Evolutionary conservation across 2,329 filamentous ascomycete species (phyloP).

Genomic region (Magnaporthiopsis incrustans): DNA sequence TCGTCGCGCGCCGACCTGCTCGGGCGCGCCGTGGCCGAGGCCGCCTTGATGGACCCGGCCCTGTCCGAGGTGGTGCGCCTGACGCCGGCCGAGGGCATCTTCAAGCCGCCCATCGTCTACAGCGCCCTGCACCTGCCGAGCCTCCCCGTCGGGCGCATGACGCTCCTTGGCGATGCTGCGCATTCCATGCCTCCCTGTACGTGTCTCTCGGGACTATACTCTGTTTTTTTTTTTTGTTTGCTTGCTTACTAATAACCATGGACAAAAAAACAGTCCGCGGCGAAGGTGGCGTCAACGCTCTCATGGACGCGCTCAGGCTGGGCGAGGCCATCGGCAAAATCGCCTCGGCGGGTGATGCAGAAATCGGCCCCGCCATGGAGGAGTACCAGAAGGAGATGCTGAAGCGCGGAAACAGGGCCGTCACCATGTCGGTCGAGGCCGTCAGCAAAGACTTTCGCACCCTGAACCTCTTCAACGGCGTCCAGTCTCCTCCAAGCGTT

Average conservation of each 20-base stretch:
- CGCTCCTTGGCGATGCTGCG: constrained; percentile 53
- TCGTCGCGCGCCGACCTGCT: constrained; percentile 10
- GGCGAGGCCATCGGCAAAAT: constrained; percentile 16
- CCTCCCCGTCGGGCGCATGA: constrained; percentile 53
- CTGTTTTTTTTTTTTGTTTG: no score
- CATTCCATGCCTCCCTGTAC: constrained; percentile 40
- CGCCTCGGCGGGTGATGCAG: not conserved
- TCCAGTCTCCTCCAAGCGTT: no score
- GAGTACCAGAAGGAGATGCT: constrained; percentile 20
- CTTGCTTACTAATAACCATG: no score
- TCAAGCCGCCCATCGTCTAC: constrained; percentile 35
- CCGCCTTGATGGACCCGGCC: constrained; percentile 18
- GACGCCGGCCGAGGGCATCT: constrained; percentile 18
- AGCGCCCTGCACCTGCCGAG: constrained; percentile 45
- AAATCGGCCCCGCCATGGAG: constrained; percentile 12
- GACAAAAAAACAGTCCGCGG: constrained; percentile 27
- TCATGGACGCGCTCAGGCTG: constrained; percentile 27
- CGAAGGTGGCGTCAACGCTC: constrained; percentile 38
- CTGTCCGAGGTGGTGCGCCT: constrained; percentile 14
- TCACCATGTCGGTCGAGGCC: constrained; percentile 1
- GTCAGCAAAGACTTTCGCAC: not conserved
- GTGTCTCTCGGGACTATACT: not conserved
- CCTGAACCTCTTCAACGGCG: not conserved
- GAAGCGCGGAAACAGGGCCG: constrained; percentile 17
- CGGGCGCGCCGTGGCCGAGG: not conserved